phyloP scores from a whole-genome alignment of 495 filamentous ascomycete species.

The Neurospora sp. region DNA sequence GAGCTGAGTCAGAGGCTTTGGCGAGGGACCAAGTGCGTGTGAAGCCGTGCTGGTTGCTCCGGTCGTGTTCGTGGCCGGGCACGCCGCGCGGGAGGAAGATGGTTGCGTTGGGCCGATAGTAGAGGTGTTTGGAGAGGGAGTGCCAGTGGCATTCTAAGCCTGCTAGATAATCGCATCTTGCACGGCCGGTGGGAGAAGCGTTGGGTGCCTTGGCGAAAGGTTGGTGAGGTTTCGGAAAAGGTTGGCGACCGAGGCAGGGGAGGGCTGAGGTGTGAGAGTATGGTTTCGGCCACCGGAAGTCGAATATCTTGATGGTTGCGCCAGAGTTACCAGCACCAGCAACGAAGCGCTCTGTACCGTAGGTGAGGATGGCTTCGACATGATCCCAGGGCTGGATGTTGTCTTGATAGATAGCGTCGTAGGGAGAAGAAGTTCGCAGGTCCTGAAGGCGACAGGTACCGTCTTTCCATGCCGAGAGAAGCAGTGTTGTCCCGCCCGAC shows the following conservation, averaged over 20 bases:
- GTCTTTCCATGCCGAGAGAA: conserved; percentile 40
- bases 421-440: conserved; percentile 25
- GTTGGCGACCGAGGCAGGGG: conserved; percentile 21
- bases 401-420: conserved; percentile 33
- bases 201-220: conserved; percentile 17
- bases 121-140: conserved; percentile 24
- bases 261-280: conserved; percentile 36
- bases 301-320: conserved; percentile 33
- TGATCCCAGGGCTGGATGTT: conserved; percentile 30
- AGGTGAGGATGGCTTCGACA: conserved; percentile 30
- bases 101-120: conserved; percentile 35
- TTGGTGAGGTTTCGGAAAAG: conserved; percentile 28
- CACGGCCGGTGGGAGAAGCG: not conserved
- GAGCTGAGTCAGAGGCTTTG: conserved; percentile 29
- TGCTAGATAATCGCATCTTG: conserved; percentile 18
- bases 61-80: not conserved
- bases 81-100: conserved; percentile 23
- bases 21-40: conserved; percentile 32
- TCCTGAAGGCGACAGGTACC: conserved; percentile 37
- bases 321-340: conserved; percentile 26
- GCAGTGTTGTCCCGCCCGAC: conserved; percentile 18
- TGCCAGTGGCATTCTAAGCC: conserved; percentile 33
- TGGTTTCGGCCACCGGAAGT: conserved; percentile 35
- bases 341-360: conserved; percentile 34
- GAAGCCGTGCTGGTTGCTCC: not conserved